Conservation (phyloP, 768 basidiomycete species). For the Chalciporus piperatus region DNA sequence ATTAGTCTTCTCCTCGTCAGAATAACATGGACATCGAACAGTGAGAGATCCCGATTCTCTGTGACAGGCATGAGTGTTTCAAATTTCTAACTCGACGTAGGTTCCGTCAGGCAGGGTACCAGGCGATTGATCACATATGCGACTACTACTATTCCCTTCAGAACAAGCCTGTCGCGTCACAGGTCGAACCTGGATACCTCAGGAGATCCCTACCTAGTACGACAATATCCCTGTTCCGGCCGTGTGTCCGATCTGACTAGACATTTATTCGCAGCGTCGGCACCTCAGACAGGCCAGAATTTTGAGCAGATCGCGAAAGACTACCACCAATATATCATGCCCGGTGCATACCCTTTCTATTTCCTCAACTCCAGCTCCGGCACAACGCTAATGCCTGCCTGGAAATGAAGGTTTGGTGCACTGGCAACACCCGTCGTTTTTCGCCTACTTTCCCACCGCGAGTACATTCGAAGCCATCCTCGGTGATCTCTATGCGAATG, state of each 20-base stretch:
- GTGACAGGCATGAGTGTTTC: too few relatives aligned
- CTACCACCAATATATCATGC: constrained; percentile 79
- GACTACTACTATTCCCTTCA: constrained; percentile 78
- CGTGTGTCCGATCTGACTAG: too few relatives aligned
- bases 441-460: constrained; percentile 82
- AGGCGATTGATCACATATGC: constrained; percentile 86
- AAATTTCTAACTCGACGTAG: constrained; percentile 23
- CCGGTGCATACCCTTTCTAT: constrained; percentile 45
- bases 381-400: not conserved
- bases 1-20: too few relatives aligned
- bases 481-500: constrained; percentile 77
- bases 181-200: constrained; percentile 87
- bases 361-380: not conserved
- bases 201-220: constrained; percentile 53
- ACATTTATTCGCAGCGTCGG: constrained; percentile 29
- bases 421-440: constrained; percentile 92
- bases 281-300: constrained; percentile 72
- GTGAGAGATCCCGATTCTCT: constrained; percentile 5
- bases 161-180: constrained; percentile 59
- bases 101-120: constrained; percentile 83
- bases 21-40: constrained; percentile 19
- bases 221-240: too few relatives aligned
- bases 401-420: constrained; percentile 63
- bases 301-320: constrained; percentile 73
- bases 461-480: constrained; percentile 80